These are phyloP conservation scores for Jamesozyma jinghongensis DNA, from an alignment of 805 yeast species.

Conservation along the genomic window DNA sequence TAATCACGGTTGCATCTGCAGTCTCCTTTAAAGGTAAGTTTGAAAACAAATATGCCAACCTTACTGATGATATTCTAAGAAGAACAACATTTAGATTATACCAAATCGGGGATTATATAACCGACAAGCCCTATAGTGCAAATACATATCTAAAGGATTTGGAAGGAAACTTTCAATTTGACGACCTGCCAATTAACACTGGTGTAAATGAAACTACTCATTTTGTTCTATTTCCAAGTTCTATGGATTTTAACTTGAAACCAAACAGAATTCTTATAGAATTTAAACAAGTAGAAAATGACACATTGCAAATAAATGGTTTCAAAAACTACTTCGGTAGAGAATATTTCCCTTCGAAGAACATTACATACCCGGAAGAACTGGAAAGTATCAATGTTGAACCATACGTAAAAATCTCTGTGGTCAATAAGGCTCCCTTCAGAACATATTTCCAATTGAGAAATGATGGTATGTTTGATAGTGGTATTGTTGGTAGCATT, in stretches of 20 bases:
- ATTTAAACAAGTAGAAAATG: conserved; percentile 14
- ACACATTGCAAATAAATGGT: conserved; percentile 15
- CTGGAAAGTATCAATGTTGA: conserved; percentile 16
- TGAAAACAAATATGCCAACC: conserved; percentile 13
- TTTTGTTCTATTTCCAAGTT: conserved; percentile 22
- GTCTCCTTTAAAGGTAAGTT: conserved; percentile 25
- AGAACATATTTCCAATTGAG: conserved; percentile 30
- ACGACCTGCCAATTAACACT: conserved; percentile 20
- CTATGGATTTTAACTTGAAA: conserved; percentile 26
- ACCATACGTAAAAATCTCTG: conserved; percentile 18
- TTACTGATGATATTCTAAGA: conserved; percentile 14
- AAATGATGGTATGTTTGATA: conserved; percentile 26
- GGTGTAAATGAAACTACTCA: conserved; percentile 22
- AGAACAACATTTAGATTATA: conserved; percentile 21
- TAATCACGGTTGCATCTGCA: conserved; percentile 5
- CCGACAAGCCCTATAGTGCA: conserved; percentile 9
- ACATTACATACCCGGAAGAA: conserved; percentile 25
- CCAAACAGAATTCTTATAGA: conserved; percentile 29
- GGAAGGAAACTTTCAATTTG: conserved; percentile 24
- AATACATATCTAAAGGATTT: conserved; percentile 9
- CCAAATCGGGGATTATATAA: conserved; percentile 20
- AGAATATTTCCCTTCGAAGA: conserved; percentile 29
- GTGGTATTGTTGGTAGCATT: conserved; percentile 33
- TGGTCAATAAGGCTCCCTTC: conserved; percentile 24
- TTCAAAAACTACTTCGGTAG: conserved; percentile 27